Evolutionary conservation across 148 eudicot species (phyloP).

Genomic region (Salicornia ramosissima): DNA sequence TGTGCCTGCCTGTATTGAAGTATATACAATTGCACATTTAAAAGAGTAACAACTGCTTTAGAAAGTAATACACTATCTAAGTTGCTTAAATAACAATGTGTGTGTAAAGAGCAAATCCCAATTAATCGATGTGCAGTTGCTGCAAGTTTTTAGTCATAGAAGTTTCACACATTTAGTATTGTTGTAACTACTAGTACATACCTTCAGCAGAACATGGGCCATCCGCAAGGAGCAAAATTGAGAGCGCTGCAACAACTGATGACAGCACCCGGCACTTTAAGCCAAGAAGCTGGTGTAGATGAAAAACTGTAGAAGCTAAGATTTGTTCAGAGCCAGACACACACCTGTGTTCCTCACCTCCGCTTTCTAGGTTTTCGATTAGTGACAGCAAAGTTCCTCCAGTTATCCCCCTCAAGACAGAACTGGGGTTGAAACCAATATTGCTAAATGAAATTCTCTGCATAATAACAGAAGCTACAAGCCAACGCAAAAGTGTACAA

Average conservation of each 20-base stretch:
- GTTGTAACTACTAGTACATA: constrained; percentile 18
- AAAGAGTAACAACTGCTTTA: not conserved
- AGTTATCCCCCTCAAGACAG: constrained; percentile 22
- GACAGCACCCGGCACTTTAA: constrained; percentile 45
- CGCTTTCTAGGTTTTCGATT: constrained; percentile 27
- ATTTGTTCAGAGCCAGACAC: constrained; percentile 37
- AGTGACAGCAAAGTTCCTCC: constrained; percentile 44
- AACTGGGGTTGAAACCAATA: constrained; percentile 16
- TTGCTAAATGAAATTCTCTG: constrained; percentile 38
- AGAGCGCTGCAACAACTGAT: constrained; percentile 63
- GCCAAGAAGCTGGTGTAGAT: constrained; percentile 62
- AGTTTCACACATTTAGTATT: not conserved
- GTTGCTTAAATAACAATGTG: no score
- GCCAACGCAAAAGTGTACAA: constrained; percentile 73
- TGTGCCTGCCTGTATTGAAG: not conserved
- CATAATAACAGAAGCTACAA: constrained; percentile 67
- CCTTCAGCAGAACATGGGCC: constrained; percentile 38
- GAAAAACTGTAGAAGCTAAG: constrained; percentile 48
- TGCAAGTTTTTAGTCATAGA: not conserved
- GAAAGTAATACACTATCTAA: not conserved
- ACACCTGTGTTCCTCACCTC: constrained; percentile 22
- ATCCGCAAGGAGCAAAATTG: constrained; percentile 49
- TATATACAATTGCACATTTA: no score
- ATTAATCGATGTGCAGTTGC: not conserved
- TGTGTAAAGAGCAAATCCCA: no score